Evolutionary conservation across 2,329 filamentous ascomycete genomes (phyloP), one percentile per base, ranked within the genome.

Genomic region (Ascosphaera apis): DNA sequence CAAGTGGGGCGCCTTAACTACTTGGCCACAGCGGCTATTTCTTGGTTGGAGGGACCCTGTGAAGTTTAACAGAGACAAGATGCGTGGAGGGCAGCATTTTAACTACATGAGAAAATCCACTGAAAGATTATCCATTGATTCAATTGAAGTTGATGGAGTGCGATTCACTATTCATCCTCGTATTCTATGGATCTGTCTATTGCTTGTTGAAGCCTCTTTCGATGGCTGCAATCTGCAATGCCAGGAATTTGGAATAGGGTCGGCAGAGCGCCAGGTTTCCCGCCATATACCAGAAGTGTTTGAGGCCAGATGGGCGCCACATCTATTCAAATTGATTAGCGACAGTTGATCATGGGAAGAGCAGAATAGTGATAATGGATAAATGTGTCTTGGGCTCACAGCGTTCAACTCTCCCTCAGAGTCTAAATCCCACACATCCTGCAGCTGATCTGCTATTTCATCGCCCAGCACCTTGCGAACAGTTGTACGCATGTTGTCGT

Each of bases 401-500:
- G 49, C 41, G 67, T 66, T 27, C 52, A 67, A 54, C 53, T 77
- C 62, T 2, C 61, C 61, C 38, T 65, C 62, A 23, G 55, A 48
- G 42, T 75, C 68, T 39, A 73, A 58, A 0, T 70, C 71, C 69
- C 72, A 76, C 12, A 74, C 63, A 42, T 31, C 68, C 2, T 56
- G 55, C 3, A 72, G 61, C 17, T 60, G 57, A 36, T 69, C 65
- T 0, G 69, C 72, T 7, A 78, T 57, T 13, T 63, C 59, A 19
- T 72, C 62, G 0, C 74, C 76, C 37, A 80, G 61, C 15, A 76
- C 65, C 21, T 60, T 57, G n/a, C 67, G 54, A 1, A 72, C 67
- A 15, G 67, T 66, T 0, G 67, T 71, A 8, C 62, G 59, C 73
- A 80, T 81, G 46, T 76, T 77, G 41, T 72, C 64, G 43, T 75